phyloP scores from a whole-genome alignment of 495 filamentous ascomycete species.

The Pseudevernia furfuracea region DNA sequence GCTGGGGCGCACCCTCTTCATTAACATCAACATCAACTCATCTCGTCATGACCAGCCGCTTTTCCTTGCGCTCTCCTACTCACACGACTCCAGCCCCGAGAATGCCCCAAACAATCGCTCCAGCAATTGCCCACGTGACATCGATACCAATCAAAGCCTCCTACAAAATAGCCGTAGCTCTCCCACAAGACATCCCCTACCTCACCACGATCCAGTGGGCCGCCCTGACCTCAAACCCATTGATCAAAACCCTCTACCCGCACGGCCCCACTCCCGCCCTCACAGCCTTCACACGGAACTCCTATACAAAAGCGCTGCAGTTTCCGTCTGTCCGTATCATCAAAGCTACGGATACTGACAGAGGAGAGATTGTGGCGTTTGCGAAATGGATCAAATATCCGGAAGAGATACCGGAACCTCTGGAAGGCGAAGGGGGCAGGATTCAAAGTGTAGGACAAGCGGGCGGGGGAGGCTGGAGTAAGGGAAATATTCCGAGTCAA shows the following conservation, averaged over 20 bases:
- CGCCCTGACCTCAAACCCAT: slow-evolving; percentile 20
- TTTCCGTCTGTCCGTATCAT: slow-evolving; percentile 20
- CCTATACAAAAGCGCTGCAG: slow-evolving; percentile 17
- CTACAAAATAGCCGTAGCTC: slow-evolving; percentile 13
- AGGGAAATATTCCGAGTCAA: slow-evolving; percentile 12
- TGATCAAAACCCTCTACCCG: slow-evolving; percentile 22
- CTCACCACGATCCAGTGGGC: slow-evolving; percentile 25
- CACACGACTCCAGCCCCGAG: neutral
- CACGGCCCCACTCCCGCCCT: slow-evolving; percentile 19
- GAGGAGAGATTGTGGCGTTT: slow-evolving; percentile 26
- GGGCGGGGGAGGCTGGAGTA: slow-evolving; percentile 2
- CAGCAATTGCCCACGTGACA: slow-evolving; percentile 1
- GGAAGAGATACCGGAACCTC: slow-evolving; percentile 14
- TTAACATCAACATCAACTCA: neutral
- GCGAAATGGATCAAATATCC: slow-evolving; percentile 27
- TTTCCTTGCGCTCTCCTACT: neutral
- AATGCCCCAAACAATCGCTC: slow-evolving; percentile 4
- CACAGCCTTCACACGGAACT: slow-evolving; percentile 17
- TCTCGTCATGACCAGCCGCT: neutral
- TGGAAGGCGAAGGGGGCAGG: neutral
- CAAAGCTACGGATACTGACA: slow-evolving; percentile 21
- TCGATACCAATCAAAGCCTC: neutral
- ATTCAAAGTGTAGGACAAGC: slow-evolving; percentile 12
- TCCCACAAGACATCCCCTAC: slow-evolving; percentile 16
- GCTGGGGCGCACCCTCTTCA: neutral